Conservation (phyloP, 2,329 filamentous ascomycete species). For the Ascochyta clinopodiicola region DNA sequence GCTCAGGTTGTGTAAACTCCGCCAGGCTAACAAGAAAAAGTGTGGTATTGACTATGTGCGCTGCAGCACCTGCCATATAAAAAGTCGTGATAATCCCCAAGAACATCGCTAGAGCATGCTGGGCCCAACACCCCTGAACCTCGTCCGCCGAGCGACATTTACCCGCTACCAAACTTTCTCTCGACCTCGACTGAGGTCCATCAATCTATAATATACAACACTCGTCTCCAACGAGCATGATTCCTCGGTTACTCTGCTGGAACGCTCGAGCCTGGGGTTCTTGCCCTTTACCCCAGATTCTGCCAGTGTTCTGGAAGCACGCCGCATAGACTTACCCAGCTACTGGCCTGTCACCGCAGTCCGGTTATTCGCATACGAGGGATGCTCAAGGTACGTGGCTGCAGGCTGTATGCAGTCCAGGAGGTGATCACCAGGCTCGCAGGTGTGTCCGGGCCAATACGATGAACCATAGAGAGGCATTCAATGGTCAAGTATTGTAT, state of each 20-base stretch:
- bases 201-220: constrained; percentile 27
- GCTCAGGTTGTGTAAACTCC: not conserved
- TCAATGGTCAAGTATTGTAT: not conserved
- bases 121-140: constrained; percentile 2
- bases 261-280: not conserved
- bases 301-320: constrained; percentile 3
- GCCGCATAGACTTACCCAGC: not conserved
- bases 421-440: not conserved
- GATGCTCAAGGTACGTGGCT: not conserved
- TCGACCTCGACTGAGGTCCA: constrained; percentile 25
- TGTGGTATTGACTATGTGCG: not conserved
- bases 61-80: not conserved
- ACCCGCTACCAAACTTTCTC: constrained; percentile 4
- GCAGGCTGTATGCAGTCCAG: not conserved
- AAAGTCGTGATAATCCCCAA: not conserved
- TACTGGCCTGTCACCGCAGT: not conserved
- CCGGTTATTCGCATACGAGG: constrained; percentile 1
- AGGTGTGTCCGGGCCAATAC: not conserved
- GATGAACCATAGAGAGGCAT: not conserved
- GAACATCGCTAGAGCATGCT: not conserved
- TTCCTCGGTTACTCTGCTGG: not conserved
- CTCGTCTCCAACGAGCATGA: not conserved
- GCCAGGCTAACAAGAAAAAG: not conserved
- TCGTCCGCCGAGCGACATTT: constrained; percentile 10
- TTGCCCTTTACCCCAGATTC: constrained; percentile 4